These are phyloP conservation scores for Aspergillus hancockii DNA, from an alignment of 495 filamentous ascomycete species.

Conservation along the genomic window DNA sequence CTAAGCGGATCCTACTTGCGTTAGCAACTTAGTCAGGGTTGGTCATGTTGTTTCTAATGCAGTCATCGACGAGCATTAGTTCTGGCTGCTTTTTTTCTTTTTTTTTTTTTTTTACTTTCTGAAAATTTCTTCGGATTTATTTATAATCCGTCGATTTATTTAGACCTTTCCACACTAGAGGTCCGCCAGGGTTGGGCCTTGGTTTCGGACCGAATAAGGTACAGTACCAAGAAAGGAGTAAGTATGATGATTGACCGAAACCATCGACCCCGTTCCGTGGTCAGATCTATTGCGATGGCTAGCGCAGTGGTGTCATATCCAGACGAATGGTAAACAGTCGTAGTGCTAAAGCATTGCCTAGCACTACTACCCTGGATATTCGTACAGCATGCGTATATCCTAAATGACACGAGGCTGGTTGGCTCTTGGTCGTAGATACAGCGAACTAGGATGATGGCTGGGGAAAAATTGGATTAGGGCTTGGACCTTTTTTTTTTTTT, in stretches of 20 bases:
- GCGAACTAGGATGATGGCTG: background rate
- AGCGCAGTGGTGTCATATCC: background rate
- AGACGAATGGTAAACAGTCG: background rate
- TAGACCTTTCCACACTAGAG: background rate
- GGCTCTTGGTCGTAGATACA: background rate
- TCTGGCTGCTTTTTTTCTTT: no score
- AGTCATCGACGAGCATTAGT: background rate
- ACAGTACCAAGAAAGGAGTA: background rate
- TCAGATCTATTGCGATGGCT: background rate
- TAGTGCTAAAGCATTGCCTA: background rate
- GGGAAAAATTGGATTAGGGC: conserved; percentile 3
- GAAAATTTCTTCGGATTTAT: background rate
- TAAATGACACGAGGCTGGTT: background rate
- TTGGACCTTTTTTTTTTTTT: background rate
- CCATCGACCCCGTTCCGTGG: background rate
- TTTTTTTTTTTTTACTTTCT: background rate
- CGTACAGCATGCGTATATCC: background rate
- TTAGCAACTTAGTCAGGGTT: background rate
- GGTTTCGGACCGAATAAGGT: no score
- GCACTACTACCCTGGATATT: background rate
- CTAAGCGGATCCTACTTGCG: conserved; percentile 7
- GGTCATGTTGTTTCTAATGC: background rate
- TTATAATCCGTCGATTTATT: background rate
- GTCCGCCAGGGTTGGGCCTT: background rate
- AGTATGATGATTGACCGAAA: background rate